Percentiles rank a stretch among this genome's conserved stretches.
phyloP scores from a whole-genome alignment of 2,329 filamentous ascomycete species.

The Fusarium nisikadoi region DNA sequence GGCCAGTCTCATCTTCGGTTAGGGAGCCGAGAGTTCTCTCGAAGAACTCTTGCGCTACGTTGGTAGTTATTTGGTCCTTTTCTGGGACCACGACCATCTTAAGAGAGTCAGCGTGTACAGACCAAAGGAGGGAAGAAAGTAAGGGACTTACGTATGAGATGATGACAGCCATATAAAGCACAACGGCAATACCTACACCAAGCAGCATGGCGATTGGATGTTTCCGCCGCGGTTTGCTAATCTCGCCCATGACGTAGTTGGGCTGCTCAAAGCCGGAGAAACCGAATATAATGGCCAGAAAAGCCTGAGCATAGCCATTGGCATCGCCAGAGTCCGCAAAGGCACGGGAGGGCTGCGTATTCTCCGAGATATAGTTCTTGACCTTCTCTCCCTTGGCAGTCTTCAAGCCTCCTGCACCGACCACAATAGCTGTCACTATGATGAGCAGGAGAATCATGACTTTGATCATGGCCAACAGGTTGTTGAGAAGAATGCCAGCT shows the following conservation, averaged over 20 bases:
- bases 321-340: constrained; percentile 41
- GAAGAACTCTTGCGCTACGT: constrained; percentile 51
- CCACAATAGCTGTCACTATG: constrained; percentile 48
- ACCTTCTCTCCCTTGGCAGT: constrained; percentile 16
- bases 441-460: constrained; percentile 59
- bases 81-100: constrained; percentile 52
- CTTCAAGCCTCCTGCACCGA: constrained; percentile 44
- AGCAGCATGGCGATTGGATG: constrained; percentile 48
- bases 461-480: constrained; percentile 62
- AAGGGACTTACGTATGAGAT: constrained; percentile 48
- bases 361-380: constrained; percentile 41
- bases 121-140: no score
- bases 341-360: constrained; percentile 41
- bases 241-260: constrained; percentile 52
- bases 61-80: constrained; percentile 11
- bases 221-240: constrained; percentile 47
- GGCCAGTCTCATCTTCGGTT: constrained; percentile 40
- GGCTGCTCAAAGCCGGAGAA: constrained; percentile 53
- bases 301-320: constrained; percentile 52
- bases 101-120: background rate
- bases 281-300: constrained; percentile 56
- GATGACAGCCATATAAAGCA: constrained; percentile 52
- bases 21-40: constrained; percentile 46
- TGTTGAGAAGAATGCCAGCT: constrained; percentile 63
- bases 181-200: constrained; percentile 45